Base-by-base conservation (phyloP, 2,329 filamentous ascomycete genomes). In the Fusarium sp. region DNA sequence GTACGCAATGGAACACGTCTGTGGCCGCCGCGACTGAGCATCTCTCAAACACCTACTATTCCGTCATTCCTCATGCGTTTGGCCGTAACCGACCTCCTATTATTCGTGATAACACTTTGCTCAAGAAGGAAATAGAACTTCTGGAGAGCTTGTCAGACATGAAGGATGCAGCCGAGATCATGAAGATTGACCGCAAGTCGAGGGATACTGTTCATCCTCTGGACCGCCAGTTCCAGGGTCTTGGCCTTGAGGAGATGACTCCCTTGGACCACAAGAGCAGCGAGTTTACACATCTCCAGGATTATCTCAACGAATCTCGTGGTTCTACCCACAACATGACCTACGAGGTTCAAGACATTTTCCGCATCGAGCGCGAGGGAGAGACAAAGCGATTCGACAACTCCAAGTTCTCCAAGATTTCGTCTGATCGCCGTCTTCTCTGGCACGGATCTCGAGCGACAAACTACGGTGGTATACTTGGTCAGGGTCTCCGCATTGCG, bases 391-490 rank as follows among this genome's bases (percentile, higher is more conserved):
- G 90, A 2, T 93, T 94, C 69, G 75, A 86, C 5, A 76, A 82
- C 37, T 86, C 83, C 38, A 49, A 73, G 8, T 88, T 81, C 57
- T 74, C 83, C 19, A 81, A 82, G 43, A 72, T 80, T 9, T 77
- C 81, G n/a, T 84, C 83, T 43, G 85, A 95, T 71, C 85, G 89
- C 21, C 86, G 91, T 15, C 85, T 96, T 2, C 82, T 97, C 3
- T 97, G 93, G 93, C 93, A 96, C 72, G 92, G 93, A 14, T 93
- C 90, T 14, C 87, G 92, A 31, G 84, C 82, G 29, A 95, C 91
- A 48, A 96, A 96, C 73, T 96, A 88, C 65, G 92, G 89, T 70
- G 93, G 92, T 70, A 97, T 97, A 56, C 84, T 96, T 37, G 90
- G 87, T 53, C 91, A 96, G 74, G 93, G 93, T 63, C 83, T 97